phyloP scores from a whole-genome alignment of 352 stramenopile species.

The Phytophthora agathidicida region DNA sequence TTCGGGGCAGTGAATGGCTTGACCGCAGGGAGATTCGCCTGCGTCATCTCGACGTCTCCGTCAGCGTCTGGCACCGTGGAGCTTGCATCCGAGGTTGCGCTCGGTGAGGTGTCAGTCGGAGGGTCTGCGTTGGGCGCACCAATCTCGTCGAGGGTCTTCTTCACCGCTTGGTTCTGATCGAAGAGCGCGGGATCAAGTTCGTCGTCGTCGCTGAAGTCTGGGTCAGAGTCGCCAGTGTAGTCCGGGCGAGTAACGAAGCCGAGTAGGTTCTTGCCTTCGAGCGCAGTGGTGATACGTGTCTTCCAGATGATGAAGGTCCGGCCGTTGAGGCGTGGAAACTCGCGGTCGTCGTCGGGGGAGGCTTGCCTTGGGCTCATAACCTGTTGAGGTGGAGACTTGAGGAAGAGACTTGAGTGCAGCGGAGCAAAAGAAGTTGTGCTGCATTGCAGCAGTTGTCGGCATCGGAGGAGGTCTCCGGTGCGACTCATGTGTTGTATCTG shows the following conservation, averaged over 20 bases:
- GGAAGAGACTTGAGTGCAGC: too few species aligned
- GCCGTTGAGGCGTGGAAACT: conserved; percentile 6
- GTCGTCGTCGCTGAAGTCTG: too few species aligned
- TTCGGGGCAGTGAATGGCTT: conserved; percentile 3
- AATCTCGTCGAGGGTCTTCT: background rate
- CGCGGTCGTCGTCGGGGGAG: background rate
- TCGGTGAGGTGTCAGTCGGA: background rate
- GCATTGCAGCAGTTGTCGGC: too few species aligned
- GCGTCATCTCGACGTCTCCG: background rate
- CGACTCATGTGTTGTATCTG: too few species aligned
- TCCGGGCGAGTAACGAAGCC: too few species aligned
- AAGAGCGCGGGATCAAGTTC: background rate
- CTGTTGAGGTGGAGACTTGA: conserved; percentile 3
- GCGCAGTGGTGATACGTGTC: too few species aligned
- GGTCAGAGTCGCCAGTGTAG: too few species aligned
- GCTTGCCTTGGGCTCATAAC: conserved; percentile 13
- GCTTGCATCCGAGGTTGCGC: background rate
- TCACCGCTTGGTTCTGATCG: background rate
- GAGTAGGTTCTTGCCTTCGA: too few species aligned
- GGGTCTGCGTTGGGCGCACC: background rate
- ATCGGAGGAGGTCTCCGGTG: too few species aligned
- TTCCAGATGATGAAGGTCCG: conserved; percentile 2
- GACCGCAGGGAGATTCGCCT: background rate
- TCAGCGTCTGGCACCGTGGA: background rate
- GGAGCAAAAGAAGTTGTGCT: too few species aligned